These are phyloP conservation scores for Lentinula detonsa DNA, from an alignment of 768 basidiomycete species.

Conservation along the genomic window DNA sequence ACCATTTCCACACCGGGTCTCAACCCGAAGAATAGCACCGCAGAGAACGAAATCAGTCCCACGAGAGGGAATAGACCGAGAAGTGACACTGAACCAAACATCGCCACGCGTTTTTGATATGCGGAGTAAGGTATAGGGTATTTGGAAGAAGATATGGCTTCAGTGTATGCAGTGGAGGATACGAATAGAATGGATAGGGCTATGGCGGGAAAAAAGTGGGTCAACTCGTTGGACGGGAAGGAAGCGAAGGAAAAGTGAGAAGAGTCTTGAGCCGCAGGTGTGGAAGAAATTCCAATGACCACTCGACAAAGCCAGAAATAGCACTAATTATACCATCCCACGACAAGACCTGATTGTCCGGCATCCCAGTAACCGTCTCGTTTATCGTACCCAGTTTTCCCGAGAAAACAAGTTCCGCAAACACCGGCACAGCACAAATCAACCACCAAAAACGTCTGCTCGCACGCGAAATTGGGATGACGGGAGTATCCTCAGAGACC, in stretches of 20 bases:
- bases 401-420: background rate
- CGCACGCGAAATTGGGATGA: conserved; percentile 91
- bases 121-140: no score
- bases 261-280: no score
- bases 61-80: background rate
- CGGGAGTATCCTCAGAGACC: conserved; percentile 85
- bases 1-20: no score
- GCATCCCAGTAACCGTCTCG: no score
- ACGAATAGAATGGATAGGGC: conserved; percentile 67
- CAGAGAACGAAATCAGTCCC: background rate
- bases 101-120: no score
- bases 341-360: no score
- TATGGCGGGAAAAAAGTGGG: conserved; percentile 41
- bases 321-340: no score
- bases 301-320: no score
- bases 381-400: background rate
- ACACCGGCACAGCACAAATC: conserved; percentile 7
- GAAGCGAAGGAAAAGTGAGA: background rate
- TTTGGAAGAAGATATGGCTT: conserved; percentile 53
- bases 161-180: conserved; percentile 74
- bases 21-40: no score
- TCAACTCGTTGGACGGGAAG: background rate
- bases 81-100: no score
- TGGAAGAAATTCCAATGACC: no score
- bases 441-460: conserved; percentile 70